Conservation (phyloP, 2,329 filamentous ascomycete species). For the Colletotrichum nymphaeae region DNA sequence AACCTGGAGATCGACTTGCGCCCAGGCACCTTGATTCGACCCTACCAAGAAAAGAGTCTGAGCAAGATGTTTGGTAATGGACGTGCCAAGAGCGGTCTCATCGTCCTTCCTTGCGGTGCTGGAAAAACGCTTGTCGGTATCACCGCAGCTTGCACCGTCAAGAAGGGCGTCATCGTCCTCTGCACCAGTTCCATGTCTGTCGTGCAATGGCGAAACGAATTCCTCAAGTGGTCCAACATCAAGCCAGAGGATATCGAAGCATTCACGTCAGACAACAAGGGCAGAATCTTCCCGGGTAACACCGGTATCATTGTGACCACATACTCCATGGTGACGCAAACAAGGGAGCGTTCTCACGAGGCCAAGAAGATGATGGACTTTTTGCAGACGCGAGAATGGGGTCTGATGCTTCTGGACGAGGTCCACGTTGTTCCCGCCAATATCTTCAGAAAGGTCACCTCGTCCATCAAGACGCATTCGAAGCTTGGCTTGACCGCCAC, state of each 20-base stretch:
- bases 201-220: slow-evolving; percentile 95
- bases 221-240: slow-evolving; percentile 97
- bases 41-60: slow-evolving; percentile 97
- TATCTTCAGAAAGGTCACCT: slow-evolving; percentile 95
- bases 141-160: slow-evolving; percentile 96
- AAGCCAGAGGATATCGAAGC: slow-evolving; percentile 92
- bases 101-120: slow-evolving; percentile 94
- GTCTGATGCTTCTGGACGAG: slow-evolving; percentile 95
- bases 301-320: slow-evolving; percentile 98
- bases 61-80: slow-evolving; percentile 99
- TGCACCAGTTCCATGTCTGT: slow-evolving; percentile 99
- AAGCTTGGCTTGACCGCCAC: slow-evolving; percentile 96
- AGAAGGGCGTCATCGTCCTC: slow-evolving; percentile 94
- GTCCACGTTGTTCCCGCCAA: slow-evolving; percentile 98
- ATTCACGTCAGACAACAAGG: slow-evolving; percentile 95
- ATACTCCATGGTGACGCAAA: slow-evolving; percentile 98
- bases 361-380: slow-evolving; percentile 99
- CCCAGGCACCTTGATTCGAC: slow-evolving; percentile 87
- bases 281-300: slow-evolving; percentile 81
- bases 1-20: slow-evolving; percentile 94
- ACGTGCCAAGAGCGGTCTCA: slow-evolving; percentile 95
- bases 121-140: slow-evolving; percentile 99
- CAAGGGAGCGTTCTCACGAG: slow-evolving; percentile 87
- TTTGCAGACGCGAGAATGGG: slow-evolving; percentile 90
- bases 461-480: slow-evolving; percentile 91